A percentile compares a stretch with the other conserved stretches of the same genome.
Evolutionary conservation across 208 protist genomes (phyloP).

Genomic region (Leishmania gerbilli): DNA sequence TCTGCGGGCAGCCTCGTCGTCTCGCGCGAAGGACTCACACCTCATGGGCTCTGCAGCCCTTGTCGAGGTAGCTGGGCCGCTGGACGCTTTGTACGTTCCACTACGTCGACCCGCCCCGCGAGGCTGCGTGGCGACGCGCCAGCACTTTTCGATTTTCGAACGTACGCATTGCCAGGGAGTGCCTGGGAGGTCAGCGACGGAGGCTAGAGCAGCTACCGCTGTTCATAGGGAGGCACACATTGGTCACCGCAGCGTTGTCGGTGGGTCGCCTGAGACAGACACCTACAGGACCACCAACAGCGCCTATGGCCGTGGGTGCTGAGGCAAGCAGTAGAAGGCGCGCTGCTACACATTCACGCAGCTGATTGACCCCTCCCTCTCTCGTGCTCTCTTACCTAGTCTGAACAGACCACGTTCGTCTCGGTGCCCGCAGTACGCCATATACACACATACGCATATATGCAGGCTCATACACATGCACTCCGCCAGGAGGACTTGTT

Average conservation of each 20-base stretch:
- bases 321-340: not conserved
- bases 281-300: conserved; percentile 11
- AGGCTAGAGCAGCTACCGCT: not conserved
- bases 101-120: conserved; percentile 20
- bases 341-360: not conserved
- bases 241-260: not conserved
- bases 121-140: conserved; percentile 23
- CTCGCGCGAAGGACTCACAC: conserved; percentile 26
- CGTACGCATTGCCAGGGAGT: not conserved
- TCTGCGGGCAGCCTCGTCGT: not conserved
- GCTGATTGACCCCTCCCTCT: not conserved
- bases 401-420: not conserved
- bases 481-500: not conserved
- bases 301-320: conserved; percentile 9
- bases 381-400: not conserved
- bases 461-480: not conserved
- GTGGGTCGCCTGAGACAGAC: not conserved
- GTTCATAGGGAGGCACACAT: not conserved
- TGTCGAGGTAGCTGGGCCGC: conserved; percentile 15
- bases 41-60: conserved; percentile 31
- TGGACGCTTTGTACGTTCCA: conserved; percentile 25
- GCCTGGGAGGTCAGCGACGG: not conserved
- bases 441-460: conserved; percentile 1
- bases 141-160: conserved; percentile 36
- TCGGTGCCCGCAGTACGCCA: not conserved